These are phyloP conservation scores for Leccinum disarticulatum DNA, from an alignment of 768 basidiomycete species.

Conservation along the genomic window DNA sequence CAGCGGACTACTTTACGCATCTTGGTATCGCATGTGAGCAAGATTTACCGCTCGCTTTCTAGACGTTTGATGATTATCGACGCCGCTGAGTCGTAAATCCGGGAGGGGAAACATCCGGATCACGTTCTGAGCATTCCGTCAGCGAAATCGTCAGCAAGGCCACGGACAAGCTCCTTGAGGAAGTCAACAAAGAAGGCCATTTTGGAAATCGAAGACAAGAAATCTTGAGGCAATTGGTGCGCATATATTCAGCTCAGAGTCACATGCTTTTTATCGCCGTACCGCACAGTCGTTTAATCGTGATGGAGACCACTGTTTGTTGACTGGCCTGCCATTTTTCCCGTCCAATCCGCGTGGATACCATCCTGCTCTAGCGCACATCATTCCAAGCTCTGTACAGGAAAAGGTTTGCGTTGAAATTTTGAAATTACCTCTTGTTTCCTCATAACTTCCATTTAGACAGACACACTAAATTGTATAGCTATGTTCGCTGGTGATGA, in stretches of 20 bases:
- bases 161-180: background rate
- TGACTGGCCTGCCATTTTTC: background rate
- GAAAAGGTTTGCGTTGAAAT: background rate
- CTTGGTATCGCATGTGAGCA: constrained; percentile 3
- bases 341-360: background rate
- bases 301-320: background rate
- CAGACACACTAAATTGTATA: background rate
- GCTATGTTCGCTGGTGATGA: background rate
- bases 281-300: background rate
- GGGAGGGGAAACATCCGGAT: background rate
- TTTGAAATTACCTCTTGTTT: background rate
- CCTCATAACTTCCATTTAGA: background rate
- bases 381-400: constrained; percentile 3
- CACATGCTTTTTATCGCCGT: background rate
- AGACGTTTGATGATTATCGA: background rate
- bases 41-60: background rate
- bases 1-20: constrained; percentile 1
- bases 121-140: background rate
- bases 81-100: background rate
- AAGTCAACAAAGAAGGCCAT: background rate
- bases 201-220: background rate
- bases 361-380: background rate
- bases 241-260: background rate
- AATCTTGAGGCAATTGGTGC: constrained; percentile 3
- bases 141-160: background rate